These are phyloP conservation scores for Dunaliella primolecta DNA, from an alignment of 139 green algal species.

Conservation along the genomic window DNA sequence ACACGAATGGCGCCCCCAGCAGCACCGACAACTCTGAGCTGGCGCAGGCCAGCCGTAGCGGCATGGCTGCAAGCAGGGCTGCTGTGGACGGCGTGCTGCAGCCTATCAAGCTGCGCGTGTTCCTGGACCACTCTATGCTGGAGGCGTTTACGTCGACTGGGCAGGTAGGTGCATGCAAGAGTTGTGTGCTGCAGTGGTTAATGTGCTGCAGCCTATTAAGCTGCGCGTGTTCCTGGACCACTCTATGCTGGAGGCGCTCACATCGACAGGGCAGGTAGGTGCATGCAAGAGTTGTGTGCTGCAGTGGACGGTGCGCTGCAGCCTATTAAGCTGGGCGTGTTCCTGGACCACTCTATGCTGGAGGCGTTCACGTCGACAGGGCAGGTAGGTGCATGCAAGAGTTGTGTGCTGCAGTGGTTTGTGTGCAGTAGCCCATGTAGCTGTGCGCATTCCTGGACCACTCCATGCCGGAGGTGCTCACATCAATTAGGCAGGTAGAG, in stretches of 20 bases:
- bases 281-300: too few relatives aligned
- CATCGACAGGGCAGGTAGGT: constrained; percentile 10
- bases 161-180: too few relatives aligned
- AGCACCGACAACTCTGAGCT: too few relatives aligned
- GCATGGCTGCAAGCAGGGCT: background rate
- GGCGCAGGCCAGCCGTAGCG: background rate
- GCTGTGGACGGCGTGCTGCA: background rate
- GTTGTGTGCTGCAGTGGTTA: background rate
- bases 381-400: too few relatives aligned
- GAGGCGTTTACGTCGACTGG: constrained; percentile 16
- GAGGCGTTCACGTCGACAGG: constrained; percentile 17
- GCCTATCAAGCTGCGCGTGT: constrained; percentile 4
- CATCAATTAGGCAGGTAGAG: constrained; percentile 5
- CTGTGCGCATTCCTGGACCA: constrained; percentile 6
- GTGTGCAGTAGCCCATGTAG: background rate
- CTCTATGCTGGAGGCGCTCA: constrained; percentile 19
- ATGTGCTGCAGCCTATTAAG: background rate
- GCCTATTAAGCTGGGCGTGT: constrained; percentile 1
- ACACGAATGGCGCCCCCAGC: background rate
- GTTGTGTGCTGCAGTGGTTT: background rate
- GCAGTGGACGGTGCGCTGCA: background rate
- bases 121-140: constrained; percentile 12
- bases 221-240: constrained; percentile 11
- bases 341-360: constrained; percentile 12
- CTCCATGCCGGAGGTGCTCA: constrained; percentile 17